Conservation (phyloP, 176 grass and related monocot species). For the Urochloa ruziziensis region DNA sequence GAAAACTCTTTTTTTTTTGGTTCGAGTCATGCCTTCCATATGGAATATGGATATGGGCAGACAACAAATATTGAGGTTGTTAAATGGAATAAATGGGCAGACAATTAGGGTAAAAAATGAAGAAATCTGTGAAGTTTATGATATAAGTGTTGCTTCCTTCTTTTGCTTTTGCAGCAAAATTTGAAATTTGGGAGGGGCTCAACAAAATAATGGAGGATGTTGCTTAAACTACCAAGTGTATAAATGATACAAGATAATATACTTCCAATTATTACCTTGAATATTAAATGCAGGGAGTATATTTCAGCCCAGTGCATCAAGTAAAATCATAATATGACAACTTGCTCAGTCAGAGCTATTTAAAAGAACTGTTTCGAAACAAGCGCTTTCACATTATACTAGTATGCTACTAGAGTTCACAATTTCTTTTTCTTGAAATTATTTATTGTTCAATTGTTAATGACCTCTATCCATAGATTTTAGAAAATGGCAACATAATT, state of each 20-base stretch:
- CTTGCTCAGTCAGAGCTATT: neutral
- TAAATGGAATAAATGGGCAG: neutral
- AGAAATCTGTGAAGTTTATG: neutral
- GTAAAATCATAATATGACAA: neutral
- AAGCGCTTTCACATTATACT: neutral
- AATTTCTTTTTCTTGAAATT: neutral
- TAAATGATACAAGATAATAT: conserved; percentile 7
- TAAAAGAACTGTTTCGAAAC: neutral
- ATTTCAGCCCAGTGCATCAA: neutral
- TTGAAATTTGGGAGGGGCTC: neutral
- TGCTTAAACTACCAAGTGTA: neutral
- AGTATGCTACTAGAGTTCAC: neutral
- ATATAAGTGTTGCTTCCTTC: neutral
- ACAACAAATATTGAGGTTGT: neutral
- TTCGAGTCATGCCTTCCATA: neutral
- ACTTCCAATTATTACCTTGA: neutral
- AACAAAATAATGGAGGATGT: neutral
- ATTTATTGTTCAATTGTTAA: neutral
- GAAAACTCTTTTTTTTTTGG: too few species aligned
- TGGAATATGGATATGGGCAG: neutral
- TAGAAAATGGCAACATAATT: neutral
- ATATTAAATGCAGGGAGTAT: neutral
- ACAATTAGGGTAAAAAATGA: neutral
- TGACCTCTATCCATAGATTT: neutral
- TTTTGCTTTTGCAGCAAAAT: neutral